These are phyloP conservation scores for Flaveria trinervia DNA, from an alignment of 129 eudicot species.

Conservation along the genomic window DNA sequence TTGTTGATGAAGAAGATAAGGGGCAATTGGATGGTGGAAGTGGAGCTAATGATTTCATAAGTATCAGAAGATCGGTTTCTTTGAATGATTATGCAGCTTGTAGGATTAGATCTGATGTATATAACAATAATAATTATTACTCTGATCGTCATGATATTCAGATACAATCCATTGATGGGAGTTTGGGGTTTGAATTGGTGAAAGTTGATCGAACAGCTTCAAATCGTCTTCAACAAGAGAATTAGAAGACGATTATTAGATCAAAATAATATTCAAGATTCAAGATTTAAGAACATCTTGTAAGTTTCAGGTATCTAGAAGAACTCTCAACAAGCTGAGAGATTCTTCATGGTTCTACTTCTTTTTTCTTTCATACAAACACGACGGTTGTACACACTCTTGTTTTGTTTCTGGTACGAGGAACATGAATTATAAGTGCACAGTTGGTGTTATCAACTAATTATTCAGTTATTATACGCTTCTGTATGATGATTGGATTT, in stretches of 20 bases:
- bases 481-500: constrained; percentile 1
- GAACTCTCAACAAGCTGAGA: constrained; percentile 43
- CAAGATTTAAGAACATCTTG: background rate
- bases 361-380: background rate
- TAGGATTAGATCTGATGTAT: constrained; percentile 37
- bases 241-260: constrained; percentile 7
- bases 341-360: constrained; percentile 12
- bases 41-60: constrained; percentile 30
- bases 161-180: constrained; percentile 24
- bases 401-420: constrained; percentile 31
- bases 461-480: constrained; percentile 24
- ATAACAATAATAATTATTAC: constrained; percentile 32
- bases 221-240: background rate
- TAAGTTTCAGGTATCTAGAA: constrained; percentile 8
- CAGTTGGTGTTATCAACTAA: constrained; percentile 31
- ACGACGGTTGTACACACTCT: constrained; percentile 34
- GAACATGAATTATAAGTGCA: constrained; percentile 27
- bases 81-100: constrained; percentile 43
- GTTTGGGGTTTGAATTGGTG: constrained; percentile 23
- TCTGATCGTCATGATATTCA: constrained; percentile 42
- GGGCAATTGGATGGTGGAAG: constrained; percentile 30
- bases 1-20: constrained; percentile 39
- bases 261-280: background rate
- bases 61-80: constrained; percentile 59
- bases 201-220: constrained; percentile 26